phyloP scores from a whole-genome alignment of 768 basidiomycete species.

The Lactifluus subvellereus region DNA sequence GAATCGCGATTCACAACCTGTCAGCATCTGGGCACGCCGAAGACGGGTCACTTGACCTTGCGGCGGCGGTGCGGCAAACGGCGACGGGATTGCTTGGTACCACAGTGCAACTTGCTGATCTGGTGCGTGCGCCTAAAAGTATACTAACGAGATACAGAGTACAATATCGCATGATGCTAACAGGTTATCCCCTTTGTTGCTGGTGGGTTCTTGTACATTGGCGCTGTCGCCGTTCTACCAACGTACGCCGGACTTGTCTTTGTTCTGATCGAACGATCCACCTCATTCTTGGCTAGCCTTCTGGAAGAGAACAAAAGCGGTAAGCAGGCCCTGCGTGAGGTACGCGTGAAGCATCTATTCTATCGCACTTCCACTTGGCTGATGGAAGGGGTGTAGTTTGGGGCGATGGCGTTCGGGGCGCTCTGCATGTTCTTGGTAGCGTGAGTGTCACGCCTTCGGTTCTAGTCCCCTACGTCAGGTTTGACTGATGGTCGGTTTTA shows the following conservation, averaged over 20 bases:
- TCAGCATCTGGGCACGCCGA: slow-evolving; percentile 44
- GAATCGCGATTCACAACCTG: slow-evolving; percentile 76
- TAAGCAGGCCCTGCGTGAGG: slow-evolving; percentile 88
- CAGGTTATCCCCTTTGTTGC: slow-evolving; percentile 88
- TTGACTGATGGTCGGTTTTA: slow-evolving; percentile 30
- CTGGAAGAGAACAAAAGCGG: slow-evolving; percentile 84
- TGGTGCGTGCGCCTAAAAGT: slow-evolving; percentile 47
- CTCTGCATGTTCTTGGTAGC: slow-evolving; percentile 88
- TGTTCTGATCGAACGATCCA: slow-evolving; percentile 13
- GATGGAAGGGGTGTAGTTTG: slow-evolving; percentile 52
- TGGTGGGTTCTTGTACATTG: slow-evolving; percentile 90
- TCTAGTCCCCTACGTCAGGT: slow-evolving; percentile 8
- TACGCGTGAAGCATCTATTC: slow-evolving; percentile 32
- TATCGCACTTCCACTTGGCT: slow-evolving; percentile 1
- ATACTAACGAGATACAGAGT: slow-evolving; percentile 14
- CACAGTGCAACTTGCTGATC: slow-evolving; percentile 68
- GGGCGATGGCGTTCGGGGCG: slow-evolving; percentile 87
- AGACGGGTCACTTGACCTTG: slow-evolving; percentile 50
- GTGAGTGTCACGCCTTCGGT: slow-evolving; percentile 45
- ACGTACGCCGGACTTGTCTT: slow-evolving; percentile 50
- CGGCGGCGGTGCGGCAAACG: slow-evolving; percentile 69
- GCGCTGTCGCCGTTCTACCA: slow-evolving; percentile 85
- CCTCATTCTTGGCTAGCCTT: slow-evolving; percentile 42
- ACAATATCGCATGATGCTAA: slow-evolving; percentile 20
- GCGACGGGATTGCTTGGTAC: slow-evolving; percentile 80